Evolutionary conservation across 441 rosid genomes (phyloP).

Genomic region (Gossypium laxum): DNA sequence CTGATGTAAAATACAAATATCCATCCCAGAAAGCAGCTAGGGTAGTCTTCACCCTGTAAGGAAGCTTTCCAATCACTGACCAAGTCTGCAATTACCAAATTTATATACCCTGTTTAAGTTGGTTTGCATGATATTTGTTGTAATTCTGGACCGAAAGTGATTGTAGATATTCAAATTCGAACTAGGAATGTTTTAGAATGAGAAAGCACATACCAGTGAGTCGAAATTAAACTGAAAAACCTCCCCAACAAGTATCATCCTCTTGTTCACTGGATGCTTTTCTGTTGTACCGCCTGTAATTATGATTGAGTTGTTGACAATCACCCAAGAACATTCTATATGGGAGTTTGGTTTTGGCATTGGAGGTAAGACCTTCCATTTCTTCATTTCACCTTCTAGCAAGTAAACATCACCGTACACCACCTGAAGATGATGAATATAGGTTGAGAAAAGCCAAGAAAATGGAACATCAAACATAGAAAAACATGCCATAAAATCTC

Average conservation of each 20-base stretch:
- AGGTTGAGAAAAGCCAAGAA: not conserved
- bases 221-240: conserved; percentile 56
- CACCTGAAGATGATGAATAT: conserved; percentile 32
- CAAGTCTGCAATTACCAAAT: conserved; percentile 44
- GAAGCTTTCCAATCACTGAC: conserved; percentile 78
- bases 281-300: conserved; percentile 79
- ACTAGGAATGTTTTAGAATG: not conserved
- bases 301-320: conserved; percentile 60
- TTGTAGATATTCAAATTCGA: not conserved
- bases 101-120: not conserved
- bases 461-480: not conserved
- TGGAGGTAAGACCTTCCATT: conserved; percentile 56
- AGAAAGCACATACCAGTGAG: conserved; percentile 33
- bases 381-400: conserved; percentile 60
- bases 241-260: conserved; percentile 75
- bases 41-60: conserved; percentile 67
- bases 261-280: conserved; percentile 70
- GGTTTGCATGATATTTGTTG: not conserved
- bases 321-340: conserved; percentile 72
- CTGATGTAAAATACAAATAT: conserved; percentile 74
- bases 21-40: conserved; percentile 68
- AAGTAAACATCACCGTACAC: conserved; percentile 69
- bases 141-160: not conserved
- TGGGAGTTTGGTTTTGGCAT: conserved; percentile 84
- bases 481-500: not conserved